phyloP scores from a whole-genome alignment of 78 protist species.

The Planoprotostelium fungivorum region DNA sequence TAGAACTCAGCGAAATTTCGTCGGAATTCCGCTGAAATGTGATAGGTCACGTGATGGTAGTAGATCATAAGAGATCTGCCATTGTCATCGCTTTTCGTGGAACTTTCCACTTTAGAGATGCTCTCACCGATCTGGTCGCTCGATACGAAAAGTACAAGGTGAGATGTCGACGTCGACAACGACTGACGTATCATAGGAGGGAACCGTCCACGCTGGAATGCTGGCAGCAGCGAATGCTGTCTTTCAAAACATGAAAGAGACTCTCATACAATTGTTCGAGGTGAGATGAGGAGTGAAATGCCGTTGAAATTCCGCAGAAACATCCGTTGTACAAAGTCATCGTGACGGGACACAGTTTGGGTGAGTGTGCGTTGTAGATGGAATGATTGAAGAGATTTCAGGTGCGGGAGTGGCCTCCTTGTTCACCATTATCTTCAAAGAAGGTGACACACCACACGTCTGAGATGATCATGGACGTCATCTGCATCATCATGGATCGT shows the following conservation, averaged over 20 bases:
- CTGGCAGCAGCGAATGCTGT: constrained; percentile 20
- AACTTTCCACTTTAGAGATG: constrained; percentile 46
- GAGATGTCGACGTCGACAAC: too few species aligned
- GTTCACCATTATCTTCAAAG: constrained; percentile 33
- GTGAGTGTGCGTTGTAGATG: too few species aligned
- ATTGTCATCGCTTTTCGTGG: constrained; percentile 47
- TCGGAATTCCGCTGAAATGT: neutral
- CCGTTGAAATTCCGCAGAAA: neutral
- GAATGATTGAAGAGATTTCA: neutral
- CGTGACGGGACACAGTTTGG: constrained; percentile 46
- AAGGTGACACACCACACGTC: too few species aligned
- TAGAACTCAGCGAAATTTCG: neutral
- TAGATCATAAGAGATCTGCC: constrained; percentile 22
- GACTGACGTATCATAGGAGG: constrained; percentile 22
- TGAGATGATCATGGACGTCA: too few species aligned
- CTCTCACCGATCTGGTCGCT: constrained; percentile 50
- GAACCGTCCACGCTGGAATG: constrained; percentile 51
- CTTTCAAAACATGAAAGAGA: neutral
- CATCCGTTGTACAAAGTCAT: constrained; percentile 18
- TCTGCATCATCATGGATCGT: neutral
- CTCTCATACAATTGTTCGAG: neutral
- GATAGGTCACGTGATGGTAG: constrained; percentile 23
- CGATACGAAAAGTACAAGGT: constrained; percentile 6
- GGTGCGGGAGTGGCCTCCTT: constrained; percentile 32
- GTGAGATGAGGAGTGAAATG: neutral